These are phyloP conservation scores for Tinospora cordifolia DNA, from an alignment of 164 flowering plant genomes.

Conservation along the genomic window DNA sequence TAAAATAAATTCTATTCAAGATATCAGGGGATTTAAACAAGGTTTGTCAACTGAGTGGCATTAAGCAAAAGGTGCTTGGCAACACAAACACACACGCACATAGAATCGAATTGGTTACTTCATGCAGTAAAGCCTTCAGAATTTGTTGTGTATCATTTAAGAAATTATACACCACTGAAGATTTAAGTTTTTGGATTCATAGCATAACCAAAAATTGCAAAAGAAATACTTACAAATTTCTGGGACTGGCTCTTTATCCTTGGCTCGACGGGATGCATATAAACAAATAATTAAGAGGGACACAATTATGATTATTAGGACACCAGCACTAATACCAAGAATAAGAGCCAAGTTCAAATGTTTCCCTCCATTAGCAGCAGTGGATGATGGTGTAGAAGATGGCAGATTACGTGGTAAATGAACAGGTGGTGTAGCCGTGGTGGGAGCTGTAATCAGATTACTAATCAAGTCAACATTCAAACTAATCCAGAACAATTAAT, in stretches of 20 bases:
- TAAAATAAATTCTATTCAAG: background rate
- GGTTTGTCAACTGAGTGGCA: background rate
- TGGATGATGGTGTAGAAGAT: conserved; percentile 18
- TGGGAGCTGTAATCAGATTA: conserved; percentile 47
- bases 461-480: background rate
- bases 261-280: conserved; percentile 31
- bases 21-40: background rate
- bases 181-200: background rate
- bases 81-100: no score
- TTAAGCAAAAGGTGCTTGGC: background rate
- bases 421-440: conserved; percentile 36
- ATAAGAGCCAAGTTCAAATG: conserved; percentile 45
- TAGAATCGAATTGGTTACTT: background rate
- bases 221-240: conserved; percentile 47
- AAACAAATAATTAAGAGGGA: conserved; percentile 42
- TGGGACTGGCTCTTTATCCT: conserved; percentile 30
- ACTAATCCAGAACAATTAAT: background rate
- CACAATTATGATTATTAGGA: conserved; percentile 39
- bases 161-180: no score
- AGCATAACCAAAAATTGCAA: background rate
- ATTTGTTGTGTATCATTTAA: no score
- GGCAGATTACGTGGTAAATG: conserved; percentile 28
- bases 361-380: conserved; percentile 26
- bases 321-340: conserved; percentile 50
- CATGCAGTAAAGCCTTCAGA: background rate